Evolutionary conservation across 352 stramenopile genomes (phyloP), one percentile per base, ranked within the genome.

Genomic region (Phytophthora megakarya): DNA sequence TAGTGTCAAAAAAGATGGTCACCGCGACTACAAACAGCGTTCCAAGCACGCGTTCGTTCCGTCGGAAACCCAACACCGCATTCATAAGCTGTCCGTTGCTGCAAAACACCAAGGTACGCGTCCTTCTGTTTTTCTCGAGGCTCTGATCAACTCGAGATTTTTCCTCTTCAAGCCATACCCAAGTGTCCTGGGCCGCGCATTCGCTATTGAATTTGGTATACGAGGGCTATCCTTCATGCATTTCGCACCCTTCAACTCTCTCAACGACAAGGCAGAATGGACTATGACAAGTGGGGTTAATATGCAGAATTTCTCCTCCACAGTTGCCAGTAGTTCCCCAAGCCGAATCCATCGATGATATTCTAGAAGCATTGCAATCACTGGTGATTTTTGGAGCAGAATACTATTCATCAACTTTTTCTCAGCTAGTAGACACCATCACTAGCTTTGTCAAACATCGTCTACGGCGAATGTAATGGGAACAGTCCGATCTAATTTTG

Each of bases 101-200:
- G 11, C 18, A 3, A 11, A 30, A 37, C 25, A 63, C 15, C 16
- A 23, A 63, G 32, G 54, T 19, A 63, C 54, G 54, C 28, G 13
- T 11, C 43, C 43, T 13, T 33, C 39, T 49, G 25, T 50, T 19
- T 58, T 65, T 39, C 15, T 58, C 37, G 32, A 58, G 22, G n/a
- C 21, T 25, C 19, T 65, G 18, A 46, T 57, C 12, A 48, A 49
- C 28, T 56, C 56, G 21, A 46, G 18, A 23, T 43, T 32, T 7
- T 33, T 58, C 37, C 22, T 39, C 13, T 65, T 65, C 9, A 65
- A 65, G 3, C 56, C 37, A 18, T 26, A 44, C 15, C 56, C 56
- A 12, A 46, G 56, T 35, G 56, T 57, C 3, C 47, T 65, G n/a
- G 46, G 30, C 3, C 35, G 56, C 19, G 35, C 39, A 9, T 65